Conservation (phyloP, 2,329 filamentous ascomycete genomes). For the Talaromyces atroroseus region DNA sequence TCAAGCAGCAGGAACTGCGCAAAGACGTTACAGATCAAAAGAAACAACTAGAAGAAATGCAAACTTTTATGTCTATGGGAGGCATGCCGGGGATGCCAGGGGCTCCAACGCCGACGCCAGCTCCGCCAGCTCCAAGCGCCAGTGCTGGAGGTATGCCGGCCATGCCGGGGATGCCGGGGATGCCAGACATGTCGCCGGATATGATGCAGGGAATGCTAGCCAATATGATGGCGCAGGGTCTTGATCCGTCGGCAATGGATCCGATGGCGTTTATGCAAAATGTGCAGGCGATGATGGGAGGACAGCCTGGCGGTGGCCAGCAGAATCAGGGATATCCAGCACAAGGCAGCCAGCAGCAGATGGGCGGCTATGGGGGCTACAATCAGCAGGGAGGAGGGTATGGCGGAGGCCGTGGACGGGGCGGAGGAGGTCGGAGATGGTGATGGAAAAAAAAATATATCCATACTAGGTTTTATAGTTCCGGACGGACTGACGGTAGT, state of each 20-base stretch:
- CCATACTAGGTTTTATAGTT: background rate
- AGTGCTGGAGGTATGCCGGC: constrained; percentile 25
- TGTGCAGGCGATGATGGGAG: constrained; percentile 47
- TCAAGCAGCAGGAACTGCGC: constrained; percentile 76
- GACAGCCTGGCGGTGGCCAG: constrained; percentile 33
- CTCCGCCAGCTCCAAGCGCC: constrained; percentile 23
- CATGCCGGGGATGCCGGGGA: constrained; percentile 36
- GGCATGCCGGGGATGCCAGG: constrained; percentile 44
- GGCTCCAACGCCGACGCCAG: constrained; percentile 21
- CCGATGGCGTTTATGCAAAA: constrained; percentile 51
- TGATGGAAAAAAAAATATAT: constrained; percentile 16
- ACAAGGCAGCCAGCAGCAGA: constrained; percentile 36
- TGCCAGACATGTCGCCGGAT: constrained; percentile 49
- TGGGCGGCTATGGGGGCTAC: constrained; percentile 39
- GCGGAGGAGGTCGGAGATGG: constrained; percentile 33
- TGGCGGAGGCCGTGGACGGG: constrained; percentile 32
- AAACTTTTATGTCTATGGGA: constrained; percentile 52
- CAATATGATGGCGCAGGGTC: constrained; percentile 50
- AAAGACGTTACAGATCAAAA: constrained; percentile 78
- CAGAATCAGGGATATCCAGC: constrained; percentile 29
- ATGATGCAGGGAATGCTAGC: constrained; percentile 58
- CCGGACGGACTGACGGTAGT: constrained; percentile 7
- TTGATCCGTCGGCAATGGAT: constrained; percentile 51
- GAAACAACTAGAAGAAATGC: constrained; percentile 58
- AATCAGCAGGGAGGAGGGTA: constrained; percentile 34